Conservation (phyloP, 176 grass and related monocot species). For the Poa annua region DNA sequence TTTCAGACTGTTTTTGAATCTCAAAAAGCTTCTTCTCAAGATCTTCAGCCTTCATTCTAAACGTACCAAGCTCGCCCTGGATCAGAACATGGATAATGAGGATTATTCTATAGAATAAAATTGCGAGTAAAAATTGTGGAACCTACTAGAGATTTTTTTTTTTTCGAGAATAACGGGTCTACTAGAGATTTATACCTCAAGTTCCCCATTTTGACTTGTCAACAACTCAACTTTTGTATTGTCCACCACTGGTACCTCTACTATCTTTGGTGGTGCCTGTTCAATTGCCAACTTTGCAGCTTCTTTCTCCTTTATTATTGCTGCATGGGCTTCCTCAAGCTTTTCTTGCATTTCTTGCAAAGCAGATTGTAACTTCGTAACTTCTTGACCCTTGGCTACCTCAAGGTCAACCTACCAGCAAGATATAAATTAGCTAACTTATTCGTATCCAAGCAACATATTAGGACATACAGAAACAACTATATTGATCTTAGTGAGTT, state of each 20-base stretch:
- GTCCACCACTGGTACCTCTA: conserved; percentile 78
- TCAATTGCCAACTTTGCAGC: conserved; percentile 77
- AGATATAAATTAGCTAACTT: conserved; percentile 34
- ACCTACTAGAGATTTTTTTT: neutral
- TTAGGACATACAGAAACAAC: conserved; percentile 12
- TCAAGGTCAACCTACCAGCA: conserved; percentile 73
- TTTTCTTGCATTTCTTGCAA: conserved; percentile 83
- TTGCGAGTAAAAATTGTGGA: conserved; percentile 29
- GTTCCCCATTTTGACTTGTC: conserved; percentile 67
- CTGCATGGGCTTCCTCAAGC: conserved; percentile 65
- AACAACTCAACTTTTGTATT: conserved; percentile 69
- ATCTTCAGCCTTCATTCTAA: conserved; percentile 81
- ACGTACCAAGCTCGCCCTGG: conserved; percentile 65
- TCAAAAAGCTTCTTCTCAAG: conserved; percentile 71
- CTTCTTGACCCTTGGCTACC: conserved; percentile 82
- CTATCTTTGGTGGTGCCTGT: conserved; percentile 83
- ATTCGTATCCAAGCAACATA: conserved; percentile 7
- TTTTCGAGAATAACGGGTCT: too few relatives aligned
- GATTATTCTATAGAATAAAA: conserved; percentile 21
- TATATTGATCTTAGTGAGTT: conserved; percentile 41
- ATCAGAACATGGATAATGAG: conserved; percentile 28
- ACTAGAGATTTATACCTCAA: conserved; percentile 54
- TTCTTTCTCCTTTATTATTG: conserved; percentile 75
- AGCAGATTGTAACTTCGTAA: conserved; percentile 66
- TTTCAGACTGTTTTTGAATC: conserved; percentile 57